phyloP scores from a whole-genome alignment of 2,329 filamentous ascomycete genomes.

The Daldinia eschscholtzii region DNA sequence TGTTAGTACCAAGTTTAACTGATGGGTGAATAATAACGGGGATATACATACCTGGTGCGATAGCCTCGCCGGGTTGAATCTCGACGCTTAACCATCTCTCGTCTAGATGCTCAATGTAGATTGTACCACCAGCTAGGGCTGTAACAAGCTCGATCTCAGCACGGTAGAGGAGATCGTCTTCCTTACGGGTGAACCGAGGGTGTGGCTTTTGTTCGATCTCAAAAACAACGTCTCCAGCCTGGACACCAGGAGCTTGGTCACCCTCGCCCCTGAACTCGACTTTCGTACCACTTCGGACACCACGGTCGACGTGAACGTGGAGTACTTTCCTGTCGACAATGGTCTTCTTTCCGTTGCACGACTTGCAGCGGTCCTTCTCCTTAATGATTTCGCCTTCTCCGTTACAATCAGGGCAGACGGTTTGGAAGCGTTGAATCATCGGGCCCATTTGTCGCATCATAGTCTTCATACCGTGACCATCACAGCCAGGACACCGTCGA shows the following conservation, averaged over 20 bases:
- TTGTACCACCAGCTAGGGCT: slow-evolving; percentile 88
- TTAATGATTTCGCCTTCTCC: slow-evolving; percentile 97
- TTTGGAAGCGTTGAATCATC: slow-evolving; percentile 99
- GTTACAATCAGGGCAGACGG: slow-evolving; percentile 97
- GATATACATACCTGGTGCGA: slow-evolving; percentile 80
- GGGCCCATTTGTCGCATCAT: slow-evolving; percentile 99
- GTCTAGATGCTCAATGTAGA: slow-evolving; percentile 96
- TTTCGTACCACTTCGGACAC: slow-evolving; percentile 93
- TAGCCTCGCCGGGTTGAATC: slow-evolving; percentile 93
- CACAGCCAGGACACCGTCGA: slow-evolving; percentile 89
- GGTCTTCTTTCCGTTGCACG: slow-evolving; percentile 97
- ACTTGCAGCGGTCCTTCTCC: slow-evolving; percentile 98
- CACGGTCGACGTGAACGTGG: slow-evolving; percentile 96
- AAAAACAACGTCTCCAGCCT: slow-evolving; percentile 96
- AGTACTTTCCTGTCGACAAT: slow-evolving; percentile 97
- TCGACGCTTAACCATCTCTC: slow-evolving; percentile 96
- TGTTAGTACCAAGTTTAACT: slow-evolving; percentile 8
- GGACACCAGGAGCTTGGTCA: slow-evolving; percentile 92
- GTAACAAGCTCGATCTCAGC: slow-evolving; percentile 96
- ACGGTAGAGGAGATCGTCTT: slow-evolving; percentile 95
- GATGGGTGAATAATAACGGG: background rate
- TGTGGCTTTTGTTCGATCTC: slow-evolving; percentile 99
- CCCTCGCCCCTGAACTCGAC: slow-evolving; percentile 97
- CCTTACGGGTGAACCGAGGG: slow-evolving; percentile 91
- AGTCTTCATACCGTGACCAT: slow-evolving; percentile 97